Evolutionary conservation across 371 early-diverging fungal genomes (phyloP), one percentile per base, ranked within the genome.

Genomic region (Massospora cicadina): DNA sequence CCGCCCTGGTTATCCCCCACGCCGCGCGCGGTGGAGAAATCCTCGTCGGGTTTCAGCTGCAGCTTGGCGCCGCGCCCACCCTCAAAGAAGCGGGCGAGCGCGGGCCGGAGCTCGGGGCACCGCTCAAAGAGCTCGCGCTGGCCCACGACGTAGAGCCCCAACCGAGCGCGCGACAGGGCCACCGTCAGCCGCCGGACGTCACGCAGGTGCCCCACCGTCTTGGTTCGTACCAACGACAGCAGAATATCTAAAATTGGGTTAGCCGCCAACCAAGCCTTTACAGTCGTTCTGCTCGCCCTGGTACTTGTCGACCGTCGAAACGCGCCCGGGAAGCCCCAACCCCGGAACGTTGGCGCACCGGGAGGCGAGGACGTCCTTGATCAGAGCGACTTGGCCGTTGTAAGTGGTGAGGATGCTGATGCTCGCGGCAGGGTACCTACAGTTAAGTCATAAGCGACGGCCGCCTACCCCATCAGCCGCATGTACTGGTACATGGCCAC

Each of bases 401-500:
- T 97, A 97, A 0, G 96, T 91, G 3, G 98, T 91, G 69, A 97
- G 70, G 33, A 97, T 88, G 0, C 89, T 77, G 62, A 97, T 93
- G 63, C 82, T 81, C 30, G 84, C 81, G 0, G 89, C 81, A 1
- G 94, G 90, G 65, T 96, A 95, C 2, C 76, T 75, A 58, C 27
- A 60, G 63, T 64, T 33, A 10, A 28, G 58, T 24, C 25, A 53
- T 70, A 66, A 54, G 64, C 72, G 17, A 55, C 26, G 26, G 25
- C 28, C 2, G 30, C 63, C 64, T 72, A 75, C 69, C 98, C 98
- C 33, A 89, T 61, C 54, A 94, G 72, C 25, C 93, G 82, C 98
- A 97, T 93, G 76, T 95, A 97, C 75, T 91, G 91, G 77, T 81
- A 97, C 12, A 85, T 75, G 2, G 95, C 93, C 3, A 97, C 97